A percentile compares a stretch with the other conserved stretches of the same genome.
Conservation (phyloP, 2,329 filamentous ascomycete genomes). For the Verticillium alfalfae region DNA sequence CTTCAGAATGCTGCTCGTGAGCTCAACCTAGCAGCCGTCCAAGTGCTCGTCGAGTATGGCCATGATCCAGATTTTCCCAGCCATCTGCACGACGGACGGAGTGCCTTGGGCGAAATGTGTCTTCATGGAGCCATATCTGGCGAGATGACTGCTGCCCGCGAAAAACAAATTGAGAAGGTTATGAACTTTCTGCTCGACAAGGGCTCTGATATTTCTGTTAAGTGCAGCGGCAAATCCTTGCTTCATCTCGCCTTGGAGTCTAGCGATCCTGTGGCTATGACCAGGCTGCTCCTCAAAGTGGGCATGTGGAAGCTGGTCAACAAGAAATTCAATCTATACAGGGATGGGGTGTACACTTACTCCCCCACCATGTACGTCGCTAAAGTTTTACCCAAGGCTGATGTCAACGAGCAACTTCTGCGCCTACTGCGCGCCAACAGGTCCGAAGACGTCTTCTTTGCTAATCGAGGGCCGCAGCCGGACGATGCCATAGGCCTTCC, state of each 20-base stretch:
- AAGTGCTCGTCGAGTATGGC: conserved; percentile 50
- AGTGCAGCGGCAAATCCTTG: conserved; percentile 51
- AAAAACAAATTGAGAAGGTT: conserved; percentile 51
- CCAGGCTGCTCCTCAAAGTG: conserved; percentile 53
- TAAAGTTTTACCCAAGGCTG: conserved; percentile 35
- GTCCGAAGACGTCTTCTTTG: conserved; percentile 48
- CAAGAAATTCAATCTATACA: conserved; percentile 51
- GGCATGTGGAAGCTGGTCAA: conserved; percentile 63
- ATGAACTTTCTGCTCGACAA: conserved; percentile 51
- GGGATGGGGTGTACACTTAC: conserved; percentile 48
- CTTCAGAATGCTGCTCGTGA: conserved; percentile 59
- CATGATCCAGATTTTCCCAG: conserved; percentile 63
- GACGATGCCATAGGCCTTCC: conserved; percentile 48
- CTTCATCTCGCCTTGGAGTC: conserved; percentile 57
- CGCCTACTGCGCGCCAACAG: conserved; percentile 45
- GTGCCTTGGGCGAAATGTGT: conserved; percentile 59
- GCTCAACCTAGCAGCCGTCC: conserved; percentile 51
- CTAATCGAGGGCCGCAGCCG: conserved; percentile 47
- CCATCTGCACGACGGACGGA: conserved; percentile 55
- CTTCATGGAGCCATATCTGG: conserved; percentile 44
- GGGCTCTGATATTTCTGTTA: conserved; percentile 51
- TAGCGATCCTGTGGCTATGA: conserved; percentile 46
- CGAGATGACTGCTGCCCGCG: conserved; percentile 36
- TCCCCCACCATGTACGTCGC: conserved; percentile 60
- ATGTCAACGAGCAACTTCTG: conserved; percentile 35